A percentile compares a stretch with the other conserved stretches of the same genome.
phyloP scores from a whole-genome alignment of 1,139 yeast species.

The Kodamaea arcana region DNA sequence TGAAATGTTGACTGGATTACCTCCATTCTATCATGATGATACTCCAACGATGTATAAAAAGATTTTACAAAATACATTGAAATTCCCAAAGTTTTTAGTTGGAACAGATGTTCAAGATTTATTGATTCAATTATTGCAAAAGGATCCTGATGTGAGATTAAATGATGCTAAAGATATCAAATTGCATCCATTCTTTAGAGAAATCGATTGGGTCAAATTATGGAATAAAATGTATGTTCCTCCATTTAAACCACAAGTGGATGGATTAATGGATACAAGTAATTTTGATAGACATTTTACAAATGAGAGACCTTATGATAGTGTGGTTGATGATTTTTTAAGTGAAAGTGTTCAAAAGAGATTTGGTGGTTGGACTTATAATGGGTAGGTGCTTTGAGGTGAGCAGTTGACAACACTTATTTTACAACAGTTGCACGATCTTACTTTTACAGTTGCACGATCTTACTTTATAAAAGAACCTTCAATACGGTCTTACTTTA shows the following conservation, averaged over 20 bases:
- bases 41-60: constrained; percentile 92
- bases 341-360: constrained; percentile 92
- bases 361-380: constrained; percentile 98
- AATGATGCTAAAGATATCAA: constrained; percentile 84
- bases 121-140: constrained; percentile 67
- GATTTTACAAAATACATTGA: constrained; percentile 81
- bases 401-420: too few species aligned
- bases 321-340: constrained; percentile 87
- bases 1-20: constrained; percentile 95
- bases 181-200: constrained; percentile 80
- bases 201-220: constrained; percentile 86
- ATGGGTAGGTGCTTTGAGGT: too few species aligned
- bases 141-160: constrained; percentile 80
- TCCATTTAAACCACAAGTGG: constrained; percentile 92
- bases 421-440: too few species aligned
- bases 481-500: too few species aligned
- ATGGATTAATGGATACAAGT: constrained; percentile 80
- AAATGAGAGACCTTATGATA: constrained; percentile 87
- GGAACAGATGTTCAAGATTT: constrained; percentile 78
- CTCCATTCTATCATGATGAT: constrained; percentile 85
- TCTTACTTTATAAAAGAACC: too few species aligned
- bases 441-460: too few species aligned
- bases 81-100: constrained; percentile 86
- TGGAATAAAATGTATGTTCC: constrained; percentile 88
- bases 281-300: constrained; percentile 94